Base-by-base conservation (phyloP, 768 basidiomycete species). In the Suillus alpinus region DNA sequence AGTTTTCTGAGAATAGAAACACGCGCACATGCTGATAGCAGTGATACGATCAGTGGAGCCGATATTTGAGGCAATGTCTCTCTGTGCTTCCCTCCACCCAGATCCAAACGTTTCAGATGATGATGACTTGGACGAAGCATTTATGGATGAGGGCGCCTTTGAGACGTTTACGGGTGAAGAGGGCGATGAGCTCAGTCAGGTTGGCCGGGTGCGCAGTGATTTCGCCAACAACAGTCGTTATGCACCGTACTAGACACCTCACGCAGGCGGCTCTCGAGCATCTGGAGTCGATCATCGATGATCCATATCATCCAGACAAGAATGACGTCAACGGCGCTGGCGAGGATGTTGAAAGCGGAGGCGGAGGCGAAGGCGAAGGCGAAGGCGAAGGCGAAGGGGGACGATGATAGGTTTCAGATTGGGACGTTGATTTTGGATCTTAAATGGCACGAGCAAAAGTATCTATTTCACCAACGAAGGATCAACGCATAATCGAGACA, bases 131-230 rank as follows among this genome's bases (percentile, higher is more conserved):
- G 83, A 83, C 13, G 78, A 83, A 60, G 83, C 83, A 4, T 83
- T 88, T 66, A 73, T 86, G 62, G 82, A 88, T 66, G 67, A 79
- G 7, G 76, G 77, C 36, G 65, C 57, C 12, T 80, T 82, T 60
- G 77, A 80, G 62, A 77, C 79, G 1, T 88, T 92, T 70, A 80
- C 79, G 4, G 76, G 77, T 3, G 80, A 81, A 51, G 86, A 81
- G 59, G 81, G 77, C 23, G 79, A 92, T 67, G 91, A 94, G 75
- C 83, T 94, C 65, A 91, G 87, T 73, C 87, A 89, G 78, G 90
- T 89, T 65, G 94, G 94, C 79, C 86, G 91, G 89, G 92, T 94
- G 88, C 91, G 94, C 89, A 91, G 87, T 74, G 84, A 90, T 90
- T 90, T 90, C 74, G 69, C 82, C 76, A 87, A 87, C 79, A 75